Conservation (phyloP, 2,329 filamentous ascomycete genomes). For the Trichophyton verrucosum region DNA sequence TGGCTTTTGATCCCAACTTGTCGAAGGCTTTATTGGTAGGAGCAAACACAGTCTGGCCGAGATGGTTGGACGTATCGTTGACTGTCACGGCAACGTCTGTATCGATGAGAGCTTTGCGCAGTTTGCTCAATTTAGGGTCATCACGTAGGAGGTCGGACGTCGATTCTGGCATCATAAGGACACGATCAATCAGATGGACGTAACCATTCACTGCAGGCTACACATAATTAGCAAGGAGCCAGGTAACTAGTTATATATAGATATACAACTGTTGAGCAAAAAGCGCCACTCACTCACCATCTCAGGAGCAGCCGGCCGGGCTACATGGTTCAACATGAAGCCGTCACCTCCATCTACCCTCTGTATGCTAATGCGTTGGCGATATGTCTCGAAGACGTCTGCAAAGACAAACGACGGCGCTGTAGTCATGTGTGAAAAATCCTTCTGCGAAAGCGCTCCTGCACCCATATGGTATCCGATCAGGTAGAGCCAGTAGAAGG, state of each 20-base stretch:
- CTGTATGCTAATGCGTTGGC: neutral
- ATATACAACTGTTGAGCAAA: neutral
- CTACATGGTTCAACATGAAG: neutral
- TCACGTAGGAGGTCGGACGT: neutral
- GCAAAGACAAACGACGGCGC: slow-evolving; percentile 1
- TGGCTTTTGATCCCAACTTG: neutral
- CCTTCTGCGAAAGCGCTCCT: neutral
- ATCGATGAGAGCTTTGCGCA: neutral
- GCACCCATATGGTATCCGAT: neutral
- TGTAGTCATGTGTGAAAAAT: neutral
- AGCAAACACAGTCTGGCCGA: neutral
- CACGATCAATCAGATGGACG: neutral
- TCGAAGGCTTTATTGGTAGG: neutral
- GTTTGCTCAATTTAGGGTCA: neutral
- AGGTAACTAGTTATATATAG: neutral
- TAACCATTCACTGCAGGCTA: neutral
- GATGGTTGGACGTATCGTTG: neutral
- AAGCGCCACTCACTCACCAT: neutral
- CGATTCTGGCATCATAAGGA: slow-evolving; percentile 1
- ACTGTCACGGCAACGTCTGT: neutral
- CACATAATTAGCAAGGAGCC: neutral
- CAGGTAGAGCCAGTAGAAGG: slow-evolving; percentile 1
- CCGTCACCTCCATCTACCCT: neutral
- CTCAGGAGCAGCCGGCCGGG: neutral
- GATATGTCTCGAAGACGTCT: neutral